Base-by-base conservation (phyloP, 2,329 filamentous ascomycete species). In the Sarocladiaceae sp. region DNA sequence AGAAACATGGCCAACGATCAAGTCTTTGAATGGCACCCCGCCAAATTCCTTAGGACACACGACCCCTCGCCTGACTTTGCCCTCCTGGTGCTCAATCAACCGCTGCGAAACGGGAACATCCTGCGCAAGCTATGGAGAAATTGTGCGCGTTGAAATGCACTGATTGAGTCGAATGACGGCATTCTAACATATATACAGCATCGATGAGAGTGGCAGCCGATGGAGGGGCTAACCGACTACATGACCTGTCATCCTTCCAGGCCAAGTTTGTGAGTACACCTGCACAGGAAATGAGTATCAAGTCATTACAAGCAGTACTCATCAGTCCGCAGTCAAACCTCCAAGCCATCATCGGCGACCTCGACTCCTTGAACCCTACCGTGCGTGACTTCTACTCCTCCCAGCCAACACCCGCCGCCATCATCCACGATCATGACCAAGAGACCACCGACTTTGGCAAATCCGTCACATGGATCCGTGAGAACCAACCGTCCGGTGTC, bases 391-490 rank as follows among this genome's bases (percentile, higher is more conserved):
- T 85, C 63, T 95, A 90, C 65, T 69, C 74, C 26, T 66, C 70
- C 18, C 70, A 74, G 43, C 61, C 58, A 13, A 58, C 45, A 16
- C 62, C 59, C 62, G 70, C 88, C 2, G 58, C 71, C 11, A 71
- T 97, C 44, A 73, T 88, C 51, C 69, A 80, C 53, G 81, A 91
- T 50, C 61, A 72, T n/a, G 87, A 94, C 58, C 88, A 97, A 63
- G 78, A 94, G 54, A 85, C 83, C 16, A 95, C 93, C 21, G 93
- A 98, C 62, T 95, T 97, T 55, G 82, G 78, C 54, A 98, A 98
- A 69, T 87, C 81, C 55, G 76, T 85, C 53, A 71, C 63, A 51
- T 83, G 74, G 64, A 73, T 81, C 50, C 74, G 74, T 39, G 53
- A 55, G 3, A 53, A 60, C 21, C 49, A 60, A 33, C 47, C 64